These are phyloP conservation scores for Cladochytrium replicatum DNA, from an alignment of 192 early-diverging fungal genomes.

Conservation along the genomic window DNA sequence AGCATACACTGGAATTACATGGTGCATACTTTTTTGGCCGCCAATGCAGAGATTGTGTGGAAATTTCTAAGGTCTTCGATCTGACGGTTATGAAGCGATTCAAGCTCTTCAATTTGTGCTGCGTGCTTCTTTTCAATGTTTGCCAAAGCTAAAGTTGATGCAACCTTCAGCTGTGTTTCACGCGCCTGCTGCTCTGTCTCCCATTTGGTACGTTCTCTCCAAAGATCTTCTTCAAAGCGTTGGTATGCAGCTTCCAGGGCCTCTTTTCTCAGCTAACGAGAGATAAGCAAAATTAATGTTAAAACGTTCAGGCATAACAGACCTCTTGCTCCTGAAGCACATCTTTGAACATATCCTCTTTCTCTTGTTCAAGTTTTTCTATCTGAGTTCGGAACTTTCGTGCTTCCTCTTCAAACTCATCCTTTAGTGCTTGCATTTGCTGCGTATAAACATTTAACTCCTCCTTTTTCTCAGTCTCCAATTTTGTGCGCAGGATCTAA, in stretches of 20 bases:
- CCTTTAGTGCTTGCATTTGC: too few species aligned
- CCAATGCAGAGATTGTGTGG: conserved; percentile 21
- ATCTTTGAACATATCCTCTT: conserved; percentile 11
- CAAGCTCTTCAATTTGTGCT: conserved; percentile 19
- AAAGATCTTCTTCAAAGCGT: neutral
- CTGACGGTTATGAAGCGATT: conserved; percentile 19
- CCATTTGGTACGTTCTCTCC: conserved; percentile 7
- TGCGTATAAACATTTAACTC: too few species aligned
- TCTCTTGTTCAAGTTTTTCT: conserved; percentile 6
- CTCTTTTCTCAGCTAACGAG: too few species aligned
- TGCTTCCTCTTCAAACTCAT: conserved; percentile 6
- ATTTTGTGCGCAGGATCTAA: neutral
- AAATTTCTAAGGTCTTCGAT: conserved; percentile 32
- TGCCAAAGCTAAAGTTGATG: conserved; percentile 21
- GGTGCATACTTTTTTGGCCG: conserved; percentile 28
- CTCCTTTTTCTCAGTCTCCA: too few species aligned
- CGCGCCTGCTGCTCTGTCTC: conserved; percentile 23
- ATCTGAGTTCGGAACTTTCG: conserved; percentile 11
- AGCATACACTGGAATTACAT: neutral
- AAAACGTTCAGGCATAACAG: too few species aligned
- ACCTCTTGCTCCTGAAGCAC: too few species aligned
- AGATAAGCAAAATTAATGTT: too few species aligned
- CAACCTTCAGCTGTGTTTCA: conserved; percentile 37
- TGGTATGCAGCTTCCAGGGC: too few species aligned
- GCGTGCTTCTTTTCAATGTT: conserved; percentile 26